Evolutionary conservation across 2,329 filamentous ascomycete species (phyloP), one percentile per base, ranked within the genome.

Genomic region (Colletotrichum melonis): DNA sequence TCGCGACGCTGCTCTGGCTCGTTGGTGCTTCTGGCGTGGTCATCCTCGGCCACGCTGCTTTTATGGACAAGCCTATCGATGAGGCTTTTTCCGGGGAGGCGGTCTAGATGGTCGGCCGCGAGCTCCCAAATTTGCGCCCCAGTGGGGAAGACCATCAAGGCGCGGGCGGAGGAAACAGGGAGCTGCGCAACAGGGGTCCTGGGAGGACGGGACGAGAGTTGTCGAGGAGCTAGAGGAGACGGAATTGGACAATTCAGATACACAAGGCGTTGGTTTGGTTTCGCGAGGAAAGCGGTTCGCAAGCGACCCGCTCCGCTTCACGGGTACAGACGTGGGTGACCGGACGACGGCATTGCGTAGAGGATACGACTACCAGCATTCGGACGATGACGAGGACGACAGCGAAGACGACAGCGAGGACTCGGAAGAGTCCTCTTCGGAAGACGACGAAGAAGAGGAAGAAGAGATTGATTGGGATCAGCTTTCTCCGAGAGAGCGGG

Each of bases 41-140:
- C 82, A 97, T 98, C 78, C 88, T 98, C 77, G 97, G 97, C 85
- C 97, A 99, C 87, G 97, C 97, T 78, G 90, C 95, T 76, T 91
- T 98, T 82, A 92, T 98, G 93, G 96, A 98, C 84, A 98, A 98
- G 91, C 96, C 96, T 73, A 98, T 98, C 88, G 97, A 98, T 92
- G 96, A 97, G 95, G 95, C 95, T 98, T 99, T 99, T 98, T 98
- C 96, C 90, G 97, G 97, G 95, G 97, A 99, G 96, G 96, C 97
- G 95, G 97, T 99, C 94, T 99, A 98, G 92, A 90, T 97, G 95
- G 95, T 98, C 97, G 96, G 95, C 96, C 96, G 97, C 97, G 93
- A 97, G 93, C 95, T 98, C 96, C 95, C 90, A 89, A 92, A 92
- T 87, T 85, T 89, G 92, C 93, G 95, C 95, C 95, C 94, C 92